Percentiles rank a stretch among this genome's conserved stretches.
These are phyloP conservation scores for Amanita thiersii DNA, from an alignment of 768 basidiomycete genomes.

Conservation along the genomic window DNA sequence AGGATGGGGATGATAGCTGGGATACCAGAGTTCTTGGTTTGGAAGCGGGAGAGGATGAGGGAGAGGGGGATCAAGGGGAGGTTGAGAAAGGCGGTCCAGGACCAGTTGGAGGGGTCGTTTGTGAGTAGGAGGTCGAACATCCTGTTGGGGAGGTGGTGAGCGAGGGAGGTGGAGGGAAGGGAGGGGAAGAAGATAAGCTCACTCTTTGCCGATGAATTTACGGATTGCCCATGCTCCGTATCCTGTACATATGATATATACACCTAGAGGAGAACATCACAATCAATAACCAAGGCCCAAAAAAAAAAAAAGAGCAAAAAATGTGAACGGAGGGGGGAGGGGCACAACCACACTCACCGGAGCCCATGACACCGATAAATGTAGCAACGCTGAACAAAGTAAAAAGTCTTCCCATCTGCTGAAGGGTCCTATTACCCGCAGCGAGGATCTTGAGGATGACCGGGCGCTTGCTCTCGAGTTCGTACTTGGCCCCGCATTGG, in stretches of 20 bases:
- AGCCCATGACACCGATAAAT: constrained; percentile 46
- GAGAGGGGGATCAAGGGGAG: constrained; percentile 64
- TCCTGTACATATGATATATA: constrained; percentile 44
- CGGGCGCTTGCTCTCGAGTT: constrained; percentile 60
- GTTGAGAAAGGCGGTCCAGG: constrained; percentile 67
- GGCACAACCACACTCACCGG: too few species aligned
- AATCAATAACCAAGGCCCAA: not conserved
- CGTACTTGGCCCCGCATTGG: constrained; percentile 62
- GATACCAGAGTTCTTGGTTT: constrained; percentile 22
- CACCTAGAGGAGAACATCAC: constrained; percentile 16
- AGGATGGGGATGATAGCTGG: constrained; percentile 34
- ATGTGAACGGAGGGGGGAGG: too few species aligned
- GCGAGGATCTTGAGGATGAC: constrained; percentile 40
- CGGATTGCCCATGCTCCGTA: constrained; percentile 70
- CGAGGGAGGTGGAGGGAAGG: not conserved
- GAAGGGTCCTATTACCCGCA: constrained; percentile 40
- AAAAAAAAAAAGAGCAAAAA: not conserved
- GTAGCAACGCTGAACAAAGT: constrained; percentile 42
- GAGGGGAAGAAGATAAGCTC: constrained; percentile 1
- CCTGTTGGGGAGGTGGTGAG: too few species aligned
- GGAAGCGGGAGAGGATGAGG: constrained; percentile 56
- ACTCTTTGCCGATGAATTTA: constrained; percentile 67
- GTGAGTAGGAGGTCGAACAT: constrained; percentile 61
- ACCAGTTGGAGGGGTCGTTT: constrained; percentile 66
- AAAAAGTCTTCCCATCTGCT: constrained; percentile 42